Percentiles rank a stretch among this genome's conserved stretches.
These are phyloP conservation scores for Kodamaea suecica DNA, from an alignment of 1,139 yeast species.

Conservation along the genomic window DNA sequence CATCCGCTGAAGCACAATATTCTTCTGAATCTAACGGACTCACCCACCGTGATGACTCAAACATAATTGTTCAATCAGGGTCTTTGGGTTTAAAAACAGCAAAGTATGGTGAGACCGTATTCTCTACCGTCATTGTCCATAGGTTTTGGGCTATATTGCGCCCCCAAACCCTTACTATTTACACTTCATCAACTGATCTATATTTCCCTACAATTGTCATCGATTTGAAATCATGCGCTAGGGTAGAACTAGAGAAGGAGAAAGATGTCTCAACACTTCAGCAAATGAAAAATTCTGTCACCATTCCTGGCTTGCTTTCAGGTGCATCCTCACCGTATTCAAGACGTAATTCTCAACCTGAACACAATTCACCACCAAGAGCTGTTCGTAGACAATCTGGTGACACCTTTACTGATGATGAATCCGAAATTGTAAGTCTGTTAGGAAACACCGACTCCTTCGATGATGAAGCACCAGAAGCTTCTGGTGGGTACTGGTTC, in stretches of 20 bases:
- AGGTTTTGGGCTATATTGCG: slow-evolving; percentile 75
- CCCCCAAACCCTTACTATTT: slow-evolving; percentile 66
- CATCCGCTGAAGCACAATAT: slow-evolving; percentile 1
- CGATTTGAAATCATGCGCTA: slow-evolving; percentile 62
- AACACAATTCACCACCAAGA: slow-evolving; percentile 1
- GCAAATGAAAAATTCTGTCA: neutral
- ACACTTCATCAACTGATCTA: slow-evolving; percentile 67
- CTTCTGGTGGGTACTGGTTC: slow-evolving; percentile 47
- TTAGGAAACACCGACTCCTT: slow-evolving; percentile 10
- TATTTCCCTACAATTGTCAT: slow-evolving; percentile 80
- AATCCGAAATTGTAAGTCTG: slow-evolving; percentile 25
- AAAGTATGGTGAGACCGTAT: slow-evolving; percentile 39
- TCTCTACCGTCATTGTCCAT: slow-evolving; percentile 34
- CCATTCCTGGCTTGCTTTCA: neutral
- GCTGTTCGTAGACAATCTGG: slow-evolving; percentile 1
- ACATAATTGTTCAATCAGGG: slow-evolving; percentile 39
- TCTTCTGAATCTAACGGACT: slow-evolving; percentile 3
- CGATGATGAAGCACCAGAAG: slow-evolving; percentile 20
- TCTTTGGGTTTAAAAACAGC: slow-evolving; percentile 50
- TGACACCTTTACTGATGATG: slow-evolving; percentile 19
- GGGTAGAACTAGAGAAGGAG: slow-evolving; percentile 49
- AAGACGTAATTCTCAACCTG: slow-evolving; percentile 4
- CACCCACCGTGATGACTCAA: slow-evolving; percentile 28
- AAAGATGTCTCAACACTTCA: slow-evolving; percentile 13
- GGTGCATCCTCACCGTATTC: slow-evolving; percentile 9